Base-by-base conservation (phyloP, 2,329 filamentous ascomycete genomes). In the Venturia oleaginea region DNA sequence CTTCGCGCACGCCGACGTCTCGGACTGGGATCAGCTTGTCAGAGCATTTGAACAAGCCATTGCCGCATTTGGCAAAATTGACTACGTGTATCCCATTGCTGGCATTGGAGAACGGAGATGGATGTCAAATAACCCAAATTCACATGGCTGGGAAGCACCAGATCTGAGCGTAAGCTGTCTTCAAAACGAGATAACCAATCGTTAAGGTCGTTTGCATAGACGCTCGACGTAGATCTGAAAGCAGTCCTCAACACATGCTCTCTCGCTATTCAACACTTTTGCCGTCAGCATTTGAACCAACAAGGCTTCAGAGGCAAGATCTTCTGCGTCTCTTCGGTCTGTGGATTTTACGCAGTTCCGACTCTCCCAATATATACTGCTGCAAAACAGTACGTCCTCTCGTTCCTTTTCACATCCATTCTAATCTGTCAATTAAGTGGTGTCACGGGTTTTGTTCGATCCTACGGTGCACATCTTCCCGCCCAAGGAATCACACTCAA, bases 211-310 rank as follows among this genome's bases (percentile, higher is more conserved):
- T 51, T n/a, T 17, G 30, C 34, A n/a, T 34, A 64, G 62, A 72
- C 74, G 1, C 48, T 80, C 22, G 76, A 79, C 34, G 69, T 79
- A 3, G 74, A 79, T 67, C 65, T 79, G 59, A 77, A 72, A 19
- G 78, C 77, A 1, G 71, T 78, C n/a, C 61, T 79, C 60, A 78
- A 77, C 64, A 79, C 77, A 0, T 68, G 74, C 7, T 73, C 72
- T 0, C 69, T 80, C 30, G 77, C 76, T 4, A 68, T 79, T 2
- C 78, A 79, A 72, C 78, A 79, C 65, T 77, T 79, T 68, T 69
- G 76, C 61, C 72, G 75, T 34, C 77, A 79, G 66, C 70, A 73
- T 17, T 68, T 68, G 6, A 70, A 72, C 51, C 67, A 70, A 30
- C 59, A 69, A 40, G 75, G 73, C 0, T 72, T 72, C 27, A 68